These are phyloP conservation scores for Malus hybrid DNA, from an alignment of 331 rosid species.

Conservation along the genomic window DNA sequence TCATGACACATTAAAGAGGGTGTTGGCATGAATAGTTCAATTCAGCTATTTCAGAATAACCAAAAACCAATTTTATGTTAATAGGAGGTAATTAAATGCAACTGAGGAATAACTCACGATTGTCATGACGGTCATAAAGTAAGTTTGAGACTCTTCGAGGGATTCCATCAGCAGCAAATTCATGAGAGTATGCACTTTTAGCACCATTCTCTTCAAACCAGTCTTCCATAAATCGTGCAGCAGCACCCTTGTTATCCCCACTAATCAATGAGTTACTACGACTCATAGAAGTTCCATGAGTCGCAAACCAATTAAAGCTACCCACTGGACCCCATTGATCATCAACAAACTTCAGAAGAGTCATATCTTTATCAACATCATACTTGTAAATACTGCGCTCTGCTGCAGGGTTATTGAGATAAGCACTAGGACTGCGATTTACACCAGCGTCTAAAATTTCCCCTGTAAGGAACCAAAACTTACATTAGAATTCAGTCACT, in stretches of 20 bases:
- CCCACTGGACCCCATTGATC: constrained; percentile 86
- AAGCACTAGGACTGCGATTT: constrained; percentile 93
- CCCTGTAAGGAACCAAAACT: constrained; percentile 42
- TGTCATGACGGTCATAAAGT: constrained; percentile 35
- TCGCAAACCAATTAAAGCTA: constrained; percentile 93
- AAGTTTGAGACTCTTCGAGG: constrained; percentile 73
- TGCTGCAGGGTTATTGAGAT: constrained; percentile 74
- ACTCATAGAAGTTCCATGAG: constrained; percentile 98
- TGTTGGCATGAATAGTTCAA: not conserved
- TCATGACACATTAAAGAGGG: not conserved
- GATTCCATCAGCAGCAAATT: constrained; percentile 27
- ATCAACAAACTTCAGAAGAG: constrained; percentile 75
- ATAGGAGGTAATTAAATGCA: not conserved
- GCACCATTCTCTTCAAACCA: constrained; percentile 59
- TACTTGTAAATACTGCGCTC: constrained; percentile 76
- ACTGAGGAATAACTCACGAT: constrained; percentile 38
- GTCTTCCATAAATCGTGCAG: constrained; percentile 97
- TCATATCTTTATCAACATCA: constrained; percentile 82
- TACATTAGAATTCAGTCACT: not conserved
- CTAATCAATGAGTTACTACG: constrained; percentile 77
- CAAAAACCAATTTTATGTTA: no score
- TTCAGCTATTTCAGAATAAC: not conserved
- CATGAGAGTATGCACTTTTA: constrained; percentile 18
- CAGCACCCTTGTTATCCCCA: constrained; percentile 96
- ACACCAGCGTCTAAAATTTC: constrained; percentile 78